Conservation (phyloP, 768 basidiomycete species). For the Cystobasidium onofrii region DNA sequence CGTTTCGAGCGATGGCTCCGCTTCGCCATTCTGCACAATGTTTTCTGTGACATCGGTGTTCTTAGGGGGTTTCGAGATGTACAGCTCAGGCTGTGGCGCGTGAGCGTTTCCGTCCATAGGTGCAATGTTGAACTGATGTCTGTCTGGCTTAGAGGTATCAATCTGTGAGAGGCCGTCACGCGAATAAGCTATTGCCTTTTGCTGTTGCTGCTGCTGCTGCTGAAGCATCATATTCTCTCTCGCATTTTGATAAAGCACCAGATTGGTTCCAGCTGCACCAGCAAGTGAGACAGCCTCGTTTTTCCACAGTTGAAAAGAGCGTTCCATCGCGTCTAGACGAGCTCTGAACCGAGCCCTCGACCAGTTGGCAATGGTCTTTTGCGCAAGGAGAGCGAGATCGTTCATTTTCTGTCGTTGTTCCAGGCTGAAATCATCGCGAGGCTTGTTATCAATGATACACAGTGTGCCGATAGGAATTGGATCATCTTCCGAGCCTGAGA, state of each 20-base stretch:
- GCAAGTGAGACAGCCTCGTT: conserved; percentile 8
- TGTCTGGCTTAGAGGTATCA: neutral
- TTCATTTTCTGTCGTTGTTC: conserved; percentile 38
- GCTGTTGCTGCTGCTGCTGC: neutral
- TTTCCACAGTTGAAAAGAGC: conserved; percentile 7
- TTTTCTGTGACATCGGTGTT: neutral
- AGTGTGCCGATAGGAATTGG: conserved; percentile 39
- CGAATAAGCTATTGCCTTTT: neutral
- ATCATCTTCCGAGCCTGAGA: conserved; percentile 26
- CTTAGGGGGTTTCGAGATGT: neutral
- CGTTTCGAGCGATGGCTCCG: neutral
- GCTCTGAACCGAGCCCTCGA: conserved; percentile 28
- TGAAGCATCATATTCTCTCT: neutral
- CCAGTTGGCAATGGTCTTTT: conserved; percentile 41
- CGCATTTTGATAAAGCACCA: neutral
- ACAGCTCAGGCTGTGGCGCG: neutral
- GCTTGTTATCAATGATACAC: conserved; percentile 40
- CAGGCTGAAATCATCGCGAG: conserved; percentile 33
- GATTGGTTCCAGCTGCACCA: neutral
- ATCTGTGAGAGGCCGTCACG: neutral
- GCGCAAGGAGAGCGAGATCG: conserved; percentile 36
- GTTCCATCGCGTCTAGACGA: conserved; percentile 34
- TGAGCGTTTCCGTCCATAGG: neutral
- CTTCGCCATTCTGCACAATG: neutral
- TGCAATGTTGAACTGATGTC: neutral